A percentile compares a stretch with the other conserved stretches of the same genome.
These are phyloP conservation scores for Colletotrichum nymphaeae DNA, from an alignment of 2,329 filamentous ascomycete species.

Conservation along the genomic window DNA sequence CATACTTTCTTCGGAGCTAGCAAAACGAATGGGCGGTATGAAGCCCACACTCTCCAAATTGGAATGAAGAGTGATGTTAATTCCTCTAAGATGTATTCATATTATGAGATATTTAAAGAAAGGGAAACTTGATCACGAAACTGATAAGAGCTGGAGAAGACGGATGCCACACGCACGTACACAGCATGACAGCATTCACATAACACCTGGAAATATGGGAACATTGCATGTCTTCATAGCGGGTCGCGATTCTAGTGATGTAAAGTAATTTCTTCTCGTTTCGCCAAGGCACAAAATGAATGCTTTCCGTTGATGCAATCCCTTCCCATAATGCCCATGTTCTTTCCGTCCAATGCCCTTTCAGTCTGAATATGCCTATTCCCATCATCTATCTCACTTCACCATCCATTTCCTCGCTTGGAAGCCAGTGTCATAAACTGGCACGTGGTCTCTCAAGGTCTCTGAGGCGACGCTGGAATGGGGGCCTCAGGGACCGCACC, in stretches of 20 bases:
- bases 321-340: neutral
- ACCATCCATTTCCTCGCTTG: neutral
- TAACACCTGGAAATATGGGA: neutral
- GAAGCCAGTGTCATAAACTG: slow-evolving; percentile 12
- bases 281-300: neutral
- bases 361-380: too few species aligned
- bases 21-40: neutral
- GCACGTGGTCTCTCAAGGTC: slow-evolving; percentile 1
- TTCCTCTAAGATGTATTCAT: too few species aligned
- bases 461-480: slow-evolving; percentile 29
- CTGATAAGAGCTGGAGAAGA: too few species aligned
- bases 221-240: neutral
- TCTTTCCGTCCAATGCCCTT: neutral
- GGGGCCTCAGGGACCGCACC: slow-evolving; percentile 27
- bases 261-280: too few species aligned
- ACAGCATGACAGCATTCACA: too few species aligned
- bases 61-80: too few species aligned
- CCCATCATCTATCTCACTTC: neutral
- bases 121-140: too few species aligned
- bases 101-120: too few species aligned
- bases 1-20: neutral
- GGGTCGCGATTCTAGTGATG: neutral
- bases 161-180: too few species aligned
- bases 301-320: neutral
- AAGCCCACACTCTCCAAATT: neutral